Conservation (phyloP, 345 rosid genomes). For the Salix dunnii region DNA sequence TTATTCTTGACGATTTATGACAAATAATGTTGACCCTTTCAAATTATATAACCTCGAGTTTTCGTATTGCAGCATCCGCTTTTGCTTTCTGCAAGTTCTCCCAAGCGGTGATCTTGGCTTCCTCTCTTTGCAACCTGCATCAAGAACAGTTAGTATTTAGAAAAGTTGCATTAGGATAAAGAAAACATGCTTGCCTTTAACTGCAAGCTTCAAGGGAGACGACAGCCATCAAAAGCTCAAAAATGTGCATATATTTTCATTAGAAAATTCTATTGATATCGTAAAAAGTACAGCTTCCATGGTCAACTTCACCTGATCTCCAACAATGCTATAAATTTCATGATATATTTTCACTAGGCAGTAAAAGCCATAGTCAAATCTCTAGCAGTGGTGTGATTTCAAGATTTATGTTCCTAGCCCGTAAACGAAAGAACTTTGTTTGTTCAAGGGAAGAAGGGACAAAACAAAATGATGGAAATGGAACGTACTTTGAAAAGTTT, state of each 20-base stretch:
- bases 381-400: background rate
- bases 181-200: background rate
- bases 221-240: background rate
- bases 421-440: too few relatives aligned
- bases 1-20: background rate
- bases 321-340: background rate
- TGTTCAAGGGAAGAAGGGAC: background rate
- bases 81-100: slow-evolving; percentile 93
- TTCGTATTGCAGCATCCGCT: slow-evolving; percentile 92
- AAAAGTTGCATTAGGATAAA: background rate
- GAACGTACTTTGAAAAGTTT: slow-evolving; percentile 56
- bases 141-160: background rate
- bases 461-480: background rate
- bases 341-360: background rate
- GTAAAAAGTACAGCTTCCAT: background rate
- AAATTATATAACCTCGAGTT: slow-evolving; percentile 63
- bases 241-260: background rate
- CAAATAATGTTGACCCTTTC: background rate
- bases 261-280: background rate
- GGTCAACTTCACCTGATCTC: background rate
- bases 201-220: background rate
- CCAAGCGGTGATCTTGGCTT: slow-evolving; percentile 93
- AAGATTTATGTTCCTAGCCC: background rate
- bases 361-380: too few relatives aligned
- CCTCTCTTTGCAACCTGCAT: slow-evolving; percentile 75